Evolutionary conservation across 2,329 filamentous ascomycete genomes (phyloP).

Genomic region (Sclerotinia minor): DNA sequence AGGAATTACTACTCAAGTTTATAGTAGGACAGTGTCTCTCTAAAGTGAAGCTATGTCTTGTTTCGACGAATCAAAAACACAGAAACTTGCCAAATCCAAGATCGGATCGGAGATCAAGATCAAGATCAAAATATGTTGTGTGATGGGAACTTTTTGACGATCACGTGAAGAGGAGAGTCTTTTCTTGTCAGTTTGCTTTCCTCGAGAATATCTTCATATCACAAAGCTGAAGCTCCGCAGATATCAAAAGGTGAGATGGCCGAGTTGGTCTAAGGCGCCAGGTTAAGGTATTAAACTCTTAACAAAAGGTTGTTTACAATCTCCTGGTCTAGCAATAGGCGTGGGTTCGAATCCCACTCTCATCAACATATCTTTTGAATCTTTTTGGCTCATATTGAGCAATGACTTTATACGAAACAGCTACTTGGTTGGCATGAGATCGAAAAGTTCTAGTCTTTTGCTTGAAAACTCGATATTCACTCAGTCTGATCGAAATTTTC

Average conservation of each 20-base stretch:
- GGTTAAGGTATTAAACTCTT: conserved; percentile 11
- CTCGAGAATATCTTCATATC: neutral
- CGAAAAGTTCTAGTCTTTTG: neutral
- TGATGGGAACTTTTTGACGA: neutral
- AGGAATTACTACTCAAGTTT: neutral
- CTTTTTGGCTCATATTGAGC: neutral
- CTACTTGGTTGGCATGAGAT: neutral
- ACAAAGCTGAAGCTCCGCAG: accelerated
- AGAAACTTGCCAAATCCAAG: neutral
- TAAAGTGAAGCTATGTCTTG: neutral
- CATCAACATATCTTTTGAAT: neutral
- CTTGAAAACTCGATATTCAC: neutral
- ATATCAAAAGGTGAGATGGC: conserved; percentile 9
- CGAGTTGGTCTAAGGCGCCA: conserved; percentile 23
- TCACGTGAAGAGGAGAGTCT: neutral
- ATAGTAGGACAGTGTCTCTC: neutral
- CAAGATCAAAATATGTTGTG: neutral
- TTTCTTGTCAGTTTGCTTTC: neutral
- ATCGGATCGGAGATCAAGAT: neutral
- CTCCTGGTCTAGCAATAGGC: conserved; percentile 21
- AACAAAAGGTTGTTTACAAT: conserved; percentile 2
- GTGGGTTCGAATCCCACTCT: conserved; percentile 23
- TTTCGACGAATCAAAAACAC: neutral
- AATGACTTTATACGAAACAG: neutral
- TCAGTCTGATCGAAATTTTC: neutral